These are phyloP conservation scores for Acacia melanoxylon DNA, from an alignment of 306 rosid genomes.

Conservation along the genomic window DNA sequence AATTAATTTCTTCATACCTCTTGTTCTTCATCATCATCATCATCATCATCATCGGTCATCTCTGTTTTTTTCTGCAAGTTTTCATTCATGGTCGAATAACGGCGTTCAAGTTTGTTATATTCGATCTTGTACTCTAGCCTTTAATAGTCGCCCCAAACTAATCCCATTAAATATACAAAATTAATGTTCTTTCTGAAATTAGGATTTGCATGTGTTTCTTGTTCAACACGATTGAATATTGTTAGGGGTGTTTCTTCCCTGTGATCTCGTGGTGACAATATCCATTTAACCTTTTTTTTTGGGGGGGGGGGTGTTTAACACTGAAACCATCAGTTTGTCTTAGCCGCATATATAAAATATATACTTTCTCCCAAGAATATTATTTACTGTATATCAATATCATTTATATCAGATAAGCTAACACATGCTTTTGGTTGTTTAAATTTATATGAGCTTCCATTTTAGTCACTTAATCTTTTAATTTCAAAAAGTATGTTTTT, in stretches of 20 bases:
- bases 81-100: neutral
- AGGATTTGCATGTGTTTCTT: neutral
- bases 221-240: slow-evolving; percentile 2
- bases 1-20: neutral
- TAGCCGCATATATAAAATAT: neutral
- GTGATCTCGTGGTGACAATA: neutral
- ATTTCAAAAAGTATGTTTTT: no score
- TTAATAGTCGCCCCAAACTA: neutral
- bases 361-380: neutral
- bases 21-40: neutral
- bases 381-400: neutral
- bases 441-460: no score
- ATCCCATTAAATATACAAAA: neutral
- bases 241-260: neutral
- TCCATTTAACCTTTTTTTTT: neutral
- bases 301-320: no score
- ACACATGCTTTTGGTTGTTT: no score
- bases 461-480: no score
- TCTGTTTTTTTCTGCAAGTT: no score
- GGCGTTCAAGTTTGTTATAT: neutral
- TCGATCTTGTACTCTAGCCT: neutral
- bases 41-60: neutral
- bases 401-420: no score
- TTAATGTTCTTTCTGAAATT: neutral
- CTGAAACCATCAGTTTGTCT: neutral